phyloP scores from a whole-genome alignment of 257 asterid genomes.

The Solanum virginianum region DNA sequence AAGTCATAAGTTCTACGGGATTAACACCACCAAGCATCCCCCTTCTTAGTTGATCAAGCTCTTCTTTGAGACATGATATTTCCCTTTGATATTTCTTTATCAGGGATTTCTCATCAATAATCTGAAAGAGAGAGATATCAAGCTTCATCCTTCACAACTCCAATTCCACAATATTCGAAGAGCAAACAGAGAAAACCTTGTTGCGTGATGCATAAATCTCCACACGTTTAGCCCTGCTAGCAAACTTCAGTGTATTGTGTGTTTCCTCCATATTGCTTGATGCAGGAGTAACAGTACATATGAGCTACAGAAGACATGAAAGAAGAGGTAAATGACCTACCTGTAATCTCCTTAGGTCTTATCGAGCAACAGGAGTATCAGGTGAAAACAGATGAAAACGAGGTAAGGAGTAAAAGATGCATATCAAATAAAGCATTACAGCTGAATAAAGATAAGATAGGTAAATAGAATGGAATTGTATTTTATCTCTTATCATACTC shows the following conservation, averaged over 20 bases:
- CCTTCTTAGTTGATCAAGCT: constrained; percentile 72
- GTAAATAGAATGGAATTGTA: not conserved
- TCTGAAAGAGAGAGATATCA: constrained; percentile 28
- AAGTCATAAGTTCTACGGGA: constrained; percentile 76
- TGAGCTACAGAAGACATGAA: constrained; percentile 47
- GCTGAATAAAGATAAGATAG: not conserved
- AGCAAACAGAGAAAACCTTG: constrained; percentile 36
- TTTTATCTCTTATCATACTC: constrained; percentile 12
- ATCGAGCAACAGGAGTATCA: not conserved
- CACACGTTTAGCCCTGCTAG: constrained; percentile 96
- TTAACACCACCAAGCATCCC: constrained; percentile 75
- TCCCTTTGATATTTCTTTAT: constrained; percentile 97
- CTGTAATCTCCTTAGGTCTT: not conserved
- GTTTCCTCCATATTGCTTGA: constrained; percentile 98
- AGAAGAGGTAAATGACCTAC: not conserved
- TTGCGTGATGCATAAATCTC: constrained; percentile 91
- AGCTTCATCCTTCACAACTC: not conserved
- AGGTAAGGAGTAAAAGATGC: not conserved
- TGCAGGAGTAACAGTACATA: constrained; percentile 97
- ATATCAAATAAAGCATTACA: not conserved
- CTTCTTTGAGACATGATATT: constrained; percentile 76
- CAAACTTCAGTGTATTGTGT: constrained; percentile 93
- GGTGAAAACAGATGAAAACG: not conserved
- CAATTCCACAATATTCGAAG: not conserved
- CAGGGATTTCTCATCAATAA: constrained; percentile 95